Base-by-base conservation (phyloP, 805 yeast genomes). In the Brettanomyces bruxellensis region DNA sequence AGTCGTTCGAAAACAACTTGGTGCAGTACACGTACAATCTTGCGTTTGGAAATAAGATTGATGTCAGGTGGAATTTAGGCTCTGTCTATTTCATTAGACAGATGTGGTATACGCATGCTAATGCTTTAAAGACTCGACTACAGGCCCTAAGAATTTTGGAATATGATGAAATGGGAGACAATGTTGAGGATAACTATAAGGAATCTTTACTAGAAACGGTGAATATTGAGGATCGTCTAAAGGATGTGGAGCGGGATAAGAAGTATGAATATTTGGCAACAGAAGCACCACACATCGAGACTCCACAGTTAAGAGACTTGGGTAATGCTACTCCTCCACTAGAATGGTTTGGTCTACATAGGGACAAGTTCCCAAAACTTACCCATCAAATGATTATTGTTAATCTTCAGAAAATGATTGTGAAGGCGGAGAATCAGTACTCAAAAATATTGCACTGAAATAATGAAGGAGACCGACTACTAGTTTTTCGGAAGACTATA, bases 291-390 rank as follows among this genome's bases (percentile, higher is more conserved):
- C 70, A 77, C 5, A 88, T 93, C 35, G 95, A 86, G 50, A 86
- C 93, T 18, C 98, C 98, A 2, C 91, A 83, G 54, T 69, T 93
- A 57, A 81, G 80, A 57, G 98, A 93, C 57, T 71, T 93, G 56
- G 98, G 99, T 25, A 90, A 84, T 65, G 98, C 97, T 1, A 93
- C 99, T 0, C 99, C 99, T 1, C 99, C 99, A 2, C 67, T 93
- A 48, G 99, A 93, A 61, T 93, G 99, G 99, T 86, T 93, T 68
- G 99, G 99, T 2, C 71, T 93, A 30, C 93, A 93, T 61, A 73
- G 98, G 53, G 77, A 83, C 55, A 78, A 81, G 53, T 80, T 93
- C 53, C 99, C 99, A 0, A 81, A 85, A 38, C 73, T 86, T 48
- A 83, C 96, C 0, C 97, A 93, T 59, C 91, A 88, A 61, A 69